phyloP scores from a whole-genome alignment of 1,284 basidiomycete species.

The Rhodotorula sp. region DNA sequence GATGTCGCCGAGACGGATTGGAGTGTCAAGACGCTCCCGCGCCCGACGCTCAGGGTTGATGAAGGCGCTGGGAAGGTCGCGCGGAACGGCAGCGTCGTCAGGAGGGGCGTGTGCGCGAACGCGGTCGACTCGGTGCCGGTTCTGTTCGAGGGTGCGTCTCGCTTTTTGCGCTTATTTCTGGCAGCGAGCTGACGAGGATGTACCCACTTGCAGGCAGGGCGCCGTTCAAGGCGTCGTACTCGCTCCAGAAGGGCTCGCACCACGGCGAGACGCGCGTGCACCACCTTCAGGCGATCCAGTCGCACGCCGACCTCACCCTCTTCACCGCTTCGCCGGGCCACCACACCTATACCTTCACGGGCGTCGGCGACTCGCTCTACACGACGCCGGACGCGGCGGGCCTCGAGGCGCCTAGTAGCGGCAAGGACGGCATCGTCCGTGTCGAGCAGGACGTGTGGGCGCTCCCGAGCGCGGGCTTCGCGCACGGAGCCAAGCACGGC shows the following conservation, averaged over 20 bases:
- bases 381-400: constrained; percentile 57
- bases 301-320: constrained; percentile 54
- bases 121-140: constrained; percentile 76
- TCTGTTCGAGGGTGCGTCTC: constrained; percentile 63
- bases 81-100: constrained; percentile 67
- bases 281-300: constrained; percentile 40
- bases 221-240: constrained; percentile 42
- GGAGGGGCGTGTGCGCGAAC: constrained; percentile 78
- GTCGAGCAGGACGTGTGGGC: constrained; percentile 80
- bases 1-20: constrained; percentile 65
- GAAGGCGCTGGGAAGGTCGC: constrained; percentile 55
- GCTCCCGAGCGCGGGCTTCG: constrained; percentile 76
- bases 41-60: constrained; percentile 58
- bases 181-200: constrained; percentile 5
- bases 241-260: constrained; percentile 39
- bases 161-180: constrained; percentile 48
- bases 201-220: constrained; percentile 29
- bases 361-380: constrained; percentile 86
- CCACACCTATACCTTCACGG: constrained; percentile 84
- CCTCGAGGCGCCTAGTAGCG: constrained; percentile 53
- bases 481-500: constrained; percentile 64
- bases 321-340: constrained; percentile 74
- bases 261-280: constrained; percentile 19
- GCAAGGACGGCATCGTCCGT: constrained; percentile 45
- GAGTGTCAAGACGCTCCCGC: constrained; percentile 70